Evolutionary conservation across 2,329 filamentous ascomycete species (phyloP).

Genomic region (Talaromyces sp.): DNA sequence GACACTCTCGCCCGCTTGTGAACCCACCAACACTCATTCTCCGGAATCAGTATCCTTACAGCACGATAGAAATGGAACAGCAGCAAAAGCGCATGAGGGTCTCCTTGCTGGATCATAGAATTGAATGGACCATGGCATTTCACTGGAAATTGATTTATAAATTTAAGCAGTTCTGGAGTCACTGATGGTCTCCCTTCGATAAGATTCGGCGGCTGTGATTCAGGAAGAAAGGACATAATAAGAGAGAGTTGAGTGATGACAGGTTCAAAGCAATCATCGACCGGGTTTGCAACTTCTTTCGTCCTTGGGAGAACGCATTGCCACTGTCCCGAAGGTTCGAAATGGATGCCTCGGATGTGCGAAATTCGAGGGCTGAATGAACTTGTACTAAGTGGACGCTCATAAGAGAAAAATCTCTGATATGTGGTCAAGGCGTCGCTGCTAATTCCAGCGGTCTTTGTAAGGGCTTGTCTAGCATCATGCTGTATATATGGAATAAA

Average conservation of each 20-base stretch:
- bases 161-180: neutral
- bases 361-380: constrained; percentile 1
- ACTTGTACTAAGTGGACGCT: neutral
- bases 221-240: constrained; percentile 12
- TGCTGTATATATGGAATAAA: constrained; percentile 2
- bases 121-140: constrained; percentile 10
- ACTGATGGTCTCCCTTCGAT: neutral
- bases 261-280: neutral
- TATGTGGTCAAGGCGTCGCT: neutral
- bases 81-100: constrained; percentile 8
- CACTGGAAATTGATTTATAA: constrained; percentile 14
- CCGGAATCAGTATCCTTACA: constrained; percentile 8
- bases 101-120: constrained; percentile 9
- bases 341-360: neutral
- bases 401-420: constrained; percentile 4
- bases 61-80: constrained; percentile 17
- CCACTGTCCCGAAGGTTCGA: neutral
- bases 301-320: neutral
- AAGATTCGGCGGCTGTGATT: neutral
- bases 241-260: constrained; percentile 14
- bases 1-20: constrained; percentile 11
- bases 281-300: neutral
- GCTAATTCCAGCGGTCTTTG: constrained; percentile 4
- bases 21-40: constrained; percentile 12
- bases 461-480: neutral